Conservation (phyloP, 2,329 filamentous ascomycete species). For the Arthrinium puccinioides region DNA sequence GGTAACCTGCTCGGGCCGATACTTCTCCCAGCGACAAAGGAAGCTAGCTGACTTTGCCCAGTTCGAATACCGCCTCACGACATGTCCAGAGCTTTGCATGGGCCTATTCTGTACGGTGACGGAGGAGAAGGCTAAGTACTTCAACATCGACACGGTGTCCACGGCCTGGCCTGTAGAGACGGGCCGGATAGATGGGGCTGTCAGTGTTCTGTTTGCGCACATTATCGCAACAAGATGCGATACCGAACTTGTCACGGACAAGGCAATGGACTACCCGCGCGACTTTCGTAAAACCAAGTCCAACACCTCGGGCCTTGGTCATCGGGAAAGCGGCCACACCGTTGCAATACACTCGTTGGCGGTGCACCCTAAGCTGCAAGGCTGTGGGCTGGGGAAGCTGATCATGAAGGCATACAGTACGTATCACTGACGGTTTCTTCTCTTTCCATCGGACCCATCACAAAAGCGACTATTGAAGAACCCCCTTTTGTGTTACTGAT, state of each 20-base stretch:
- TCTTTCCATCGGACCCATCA: too few relatives aligned
- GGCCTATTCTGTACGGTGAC: slow-evolving; percentile 69
- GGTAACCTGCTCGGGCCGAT: slow-evolving; percentile 1
- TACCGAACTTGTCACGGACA: slow-evolving; percentile 59
- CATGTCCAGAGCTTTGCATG: slow-evolving; percentile 68
- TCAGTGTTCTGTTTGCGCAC: slow-evolving; percentile 66
- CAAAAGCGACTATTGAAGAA: too few relatives aligned
- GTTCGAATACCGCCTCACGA: slow-evolving; percentile 70
- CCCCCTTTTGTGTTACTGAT: too few relatives aligned
- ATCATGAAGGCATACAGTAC: slow-evolving; percentile 70
- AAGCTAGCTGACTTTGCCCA: slow-evolving; percentile 26
- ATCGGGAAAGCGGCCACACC: slow-evolving; percentile 66
- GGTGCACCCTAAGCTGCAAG: slow-evolving; percentile 68
- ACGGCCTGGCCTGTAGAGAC: slow-evolving; percentile 53
- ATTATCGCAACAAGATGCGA: slow-evolving; percentile 67
- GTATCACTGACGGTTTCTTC: too few relatives aligned
- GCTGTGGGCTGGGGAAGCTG: slow-evolving; percentile 64
- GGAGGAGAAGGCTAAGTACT: slow-evolving; percentile 36
- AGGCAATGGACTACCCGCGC: slow-evolving; percentile 65
- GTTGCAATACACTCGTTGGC: slow-evolving; percentile 79
- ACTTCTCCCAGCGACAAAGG: neutral
- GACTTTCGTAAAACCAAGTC: slow-evolving; percentile 52
- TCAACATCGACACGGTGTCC: slow-evolving; percentile 45
- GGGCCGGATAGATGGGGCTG: slow-evolving; percentile 45
- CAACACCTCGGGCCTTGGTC: slow-evolving; percentile 48